Base-by-base conservation (phyloP, 805 yeast species). In the Cyberlindnera nakhonratchasimensis region DNA sequence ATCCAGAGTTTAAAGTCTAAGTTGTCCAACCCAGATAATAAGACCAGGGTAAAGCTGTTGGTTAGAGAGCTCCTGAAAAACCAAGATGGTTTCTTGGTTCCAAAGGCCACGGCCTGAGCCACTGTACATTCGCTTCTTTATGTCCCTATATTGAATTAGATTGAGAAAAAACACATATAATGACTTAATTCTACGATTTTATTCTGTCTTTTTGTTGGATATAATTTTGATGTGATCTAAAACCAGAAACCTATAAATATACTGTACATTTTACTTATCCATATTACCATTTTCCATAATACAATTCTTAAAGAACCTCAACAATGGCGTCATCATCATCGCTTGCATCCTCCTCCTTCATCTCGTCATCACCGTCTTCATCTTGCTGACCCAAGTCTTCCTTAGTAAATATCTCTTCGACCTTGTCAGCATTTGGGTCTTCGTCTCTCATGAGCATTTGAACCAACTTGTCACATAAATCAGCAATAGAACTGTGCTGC, bases 391-490 rank as follows among this genome's bases (percentile, higher is more conserved):
- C 47, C 33, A 72, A 77, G 23, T 75, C 78, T 23, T 69, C 76
- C 46, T 66, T 70, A 25, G 70, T 72, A 21, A 68, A 64, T 44
- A 71, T 44, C 43, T 78, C 80, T 38, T 75, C 78, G 16, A 69
- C 67, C 48, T 60, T 67, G 3, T 33, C 36, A 33, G 54, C 60
- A 26, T 77, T 74, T 10, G 26, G 34, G 9, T 74, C 76, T 57
- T 90, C 97, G 57, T 91, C 97, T 70, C 97, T 79, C 93, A 86
- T 85, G 50, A 91, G 71, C 80, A 88, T 77, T 61, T 91, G 91
- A 18, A 90, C 99, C 30, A 86, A 63, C 59, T 93, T 75, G 53
- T 88, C 95, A 66, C 93, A 82, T 33, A 85, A 65, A 33, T 85
- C 95, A 33, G 70, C 70, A 18, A 87, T 72, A 16, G 65, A 69